Conservation (phyloP, 2,329 filamentous ascomycete genomes). For the Dendrostoma leiphaemia region DNA sequence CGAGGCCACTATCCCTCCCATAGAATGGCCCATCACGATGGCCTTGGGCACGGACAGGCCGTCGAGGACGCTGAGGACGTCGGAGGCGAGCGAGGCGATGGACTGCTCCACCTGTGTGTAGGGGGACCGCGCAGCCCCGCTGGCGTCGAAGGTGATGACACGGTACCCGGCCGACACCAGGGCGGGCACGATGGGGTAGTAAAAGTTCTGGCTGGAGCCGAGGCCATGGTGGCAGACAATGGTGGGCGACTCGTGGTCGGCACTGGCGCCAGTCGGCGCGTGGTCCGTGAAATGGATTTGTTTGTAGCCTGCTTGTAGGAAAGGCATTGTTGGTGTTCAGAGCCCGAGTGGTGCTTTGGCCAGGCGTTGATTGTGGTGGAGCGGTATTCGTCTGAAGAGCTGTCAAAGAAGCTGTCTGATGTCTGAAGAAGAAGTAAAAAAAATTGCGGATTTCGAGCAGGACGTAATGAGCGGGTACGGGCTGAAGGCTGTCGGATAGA, state of each 20-base stretch:
- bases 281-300: slow-evolving; percentile 10
- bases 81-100: slow-evolving; percentile 40
- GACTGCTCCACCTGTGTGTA: slow-evolving; percentile 12
- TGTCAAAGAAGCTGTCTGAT: neutral
- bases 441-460: too few relatives aligned
- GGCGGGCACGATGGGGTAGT: slow-evolving; percentile 7
- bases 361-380: neutral
- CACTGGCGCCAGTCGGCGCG: neutral
- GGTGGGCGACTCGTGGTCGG: neutral
- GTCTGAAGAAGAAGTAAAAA: neutral
- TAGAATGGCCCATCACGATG: slow-evolving; percentile 64
- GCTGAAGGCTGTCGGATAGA: neutral
- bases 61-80: slow-evolving; percentile 53
- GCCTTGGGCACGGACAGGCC: slow-evolving; percentile 49
- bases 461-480: neutral
- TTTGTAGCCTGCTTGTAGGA: slow-evolving; percentile 2
- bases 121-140: slow-evolving; percentile 6
- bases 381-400: neutral
- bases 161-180: slow-evolving; percentile 6
- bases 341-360: neutral
- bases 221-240: slow-evolving; percentile 16
- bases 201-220: slow-evolving; percentile 14
- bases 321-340: neutral
- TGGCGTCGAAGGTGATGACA: slow-evolving; percentile 5
- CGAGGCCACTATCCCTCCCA: slow-evolving; percentile 65